phyloP scores from a whole-genome alignment of 2,329 filamentous ascomycete species.

The Aspergillus pseudonomiae region DNA sequence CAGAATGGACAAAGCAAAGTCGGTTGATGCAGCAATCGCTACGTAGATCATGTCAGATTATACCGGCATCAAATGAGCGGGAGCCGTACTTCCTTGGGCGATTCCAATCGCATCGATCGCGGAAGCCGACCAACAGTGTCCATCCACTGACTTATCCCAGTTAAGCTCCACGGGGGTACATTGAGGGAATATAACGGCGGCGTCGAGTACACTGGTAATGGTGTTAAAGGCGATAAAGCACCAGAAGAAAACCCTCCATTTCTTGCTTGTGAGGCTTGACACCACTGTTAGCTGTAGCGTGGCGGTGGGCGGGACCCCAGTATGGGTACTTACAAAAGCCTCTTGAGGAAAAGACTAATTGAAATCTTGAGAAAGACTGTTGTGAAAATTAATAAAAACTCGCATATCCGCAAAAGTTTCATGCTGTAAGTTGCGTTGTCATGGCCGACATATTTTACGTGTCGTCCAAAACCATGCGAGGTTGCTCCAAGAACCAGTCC shows the following conservation, averaged over 20 bases:
- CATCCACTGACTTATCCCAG: slow-evolving; percentile 5
- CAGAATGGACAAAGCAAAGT: slow-evolving; percentile 5
- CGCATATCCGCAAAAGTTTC: slow-evolving; percentile 19
- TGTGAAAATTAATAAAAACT: slow-evolving; percentile 18
- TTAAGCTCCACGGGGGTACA: slow-evolving; percentile 8
- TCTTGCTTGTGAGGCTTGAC: slow-evolving; percentile 12
- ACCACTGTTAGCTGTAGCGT: background rate
- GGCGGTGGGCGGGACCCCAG: background rate
- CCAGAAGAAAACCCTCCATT: slow-evolving; percentile 19
- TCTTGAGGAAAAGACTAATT: slow-evolving; percentile 20
- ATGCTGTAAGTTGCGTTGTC: slow-evolving; percentile 7
- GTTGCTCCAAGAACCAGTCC: slow-evolving; percentile 4
- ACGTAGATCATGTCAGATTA: background rate
- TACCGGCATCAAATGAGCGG: background rate
- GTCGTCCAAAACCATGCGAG: slow-evolving; percentile 6
- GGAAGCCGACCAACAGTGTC: slow-evolving; percentile 1
- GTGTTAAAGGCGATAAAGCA: slow-evolving; percentile 23
- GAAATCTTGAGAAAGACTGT: slow-evolving; percentile 22
- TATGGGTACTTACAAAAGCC: slow-evolving; percentile 16
- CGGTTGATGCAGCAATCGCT: slow-evolving; percentile 6
- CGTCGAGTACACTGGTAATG: slow-evolving; percentile 16
- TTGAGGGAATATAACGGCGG: slow-evolving; percentile 10
- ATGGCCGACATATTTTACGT: background rate
- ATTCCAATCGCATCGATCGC: slow-evolving; percentile 8
- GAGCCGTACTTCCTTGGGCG: slow-evolving; percentile 2